phyloP scores from a whole-genome alignment of 768 basidiomycete species.

The Pleurotus ostreatus region DNA sequence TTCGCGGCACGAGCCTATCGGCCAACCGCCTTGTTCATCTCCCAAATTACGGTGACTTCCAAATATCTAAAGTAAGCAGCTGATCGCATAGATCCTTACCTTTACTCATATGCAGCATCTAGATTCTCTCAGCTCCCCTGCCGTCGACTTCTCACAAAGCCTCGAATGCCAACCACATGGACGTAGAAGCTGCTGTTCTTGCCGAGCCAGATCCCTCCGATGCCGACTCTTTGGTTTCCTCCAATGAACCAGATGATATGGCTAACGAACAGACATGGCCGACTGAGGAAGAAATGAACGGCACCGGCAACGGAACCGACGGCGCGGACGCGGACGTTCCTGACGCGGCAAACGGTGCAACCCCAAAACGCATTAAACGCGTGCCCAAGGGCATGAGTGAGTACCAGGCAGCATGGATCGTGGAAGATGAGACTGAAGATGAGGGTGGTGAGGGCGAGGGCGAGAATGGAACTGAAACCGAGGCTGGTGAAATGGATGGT shows the following conservation, averaged over 20 bases:
- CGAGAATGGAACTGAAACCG: constrained; percentile 37
- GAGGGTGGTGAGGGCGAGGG: constrained; percentile 41
- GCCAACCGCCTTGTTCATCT: constrained; percentile 86
- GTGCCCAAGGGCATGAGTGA: constrained; percentile 95
- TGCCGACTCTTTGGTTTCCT: constrained; percentile 84
- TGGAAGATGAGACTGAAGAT: constrained; percentile 75
- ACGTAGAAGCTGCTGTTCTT: constrained; percentile 60
- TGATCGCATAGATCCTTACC: too few species aligned
- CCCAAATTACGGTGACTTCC: constrained; percentile 86
- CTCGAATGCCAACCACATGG: constrained; percentile 43
- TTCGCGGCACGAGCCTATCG: constrained; percentile 76
- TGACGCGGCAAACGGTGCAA: constrained; percentile 67
- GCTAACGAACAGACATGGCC: constrained; percentile 99
- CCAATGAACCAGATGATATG: constrained; percentile 85
- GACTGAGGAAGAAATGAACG: constrained; percentile 89
- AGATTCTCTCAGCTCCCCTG: constrained; percentile 71
- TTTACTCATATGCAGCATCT: neutral
- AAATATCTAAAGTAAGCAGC: constrained; percentile 64
- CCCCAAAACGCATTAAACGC: constrained; percentile 73
- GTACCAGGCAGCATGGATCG: constrained; percentile 96
- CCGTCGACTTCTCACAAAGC: constrained; percentile 31
- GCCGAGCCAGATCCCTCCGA: constrained; percentile 60
- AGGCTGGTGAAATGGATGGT: constrained; percentile 24
- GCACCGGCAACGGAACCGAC: constrained; percentile 19
- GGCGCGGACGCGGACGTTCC: constrained; percentile 38